Conservation (phyloP, 139 green algal genomes). For the Pycnococcus provasolii region DNA sequence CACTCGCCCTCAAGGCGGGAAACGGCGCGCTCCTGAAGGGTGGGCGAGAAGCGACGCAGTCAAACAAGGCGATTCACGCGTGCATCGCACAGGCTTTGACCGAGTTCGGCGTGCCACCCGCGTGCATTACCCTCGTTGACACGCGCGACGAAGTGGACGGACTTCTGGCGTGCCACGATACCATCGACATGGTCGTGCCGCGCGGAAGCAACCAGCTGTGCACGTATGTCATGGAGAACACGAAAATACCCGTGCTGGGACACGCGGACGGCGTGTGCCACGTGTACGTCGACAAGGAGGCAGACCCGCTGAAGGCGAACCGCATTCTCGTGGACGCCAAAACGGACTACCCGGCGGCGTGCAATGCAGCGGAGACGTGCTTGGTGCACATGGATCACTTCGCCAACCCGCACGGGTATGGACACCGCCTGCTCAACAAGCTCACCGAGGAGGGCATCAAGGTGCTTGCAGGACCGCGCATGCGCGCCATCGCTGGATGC, state of each 20-base stretch:
- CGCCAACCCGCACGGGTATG: conserved; percentile 30
- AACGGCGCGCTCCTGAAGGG: conserved; percentile 93
- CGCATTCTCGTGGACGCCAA: conserved; percentile 75
- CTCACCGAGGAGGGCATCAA: conserved; percentile 51
- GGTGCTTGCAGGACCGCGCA: conserved; percentile 43
- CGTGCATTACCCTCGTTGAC: conserved; percentile 10
- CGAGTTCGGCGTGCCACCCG: not conserved
- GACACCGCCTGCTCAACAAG: conserved; percentile 33
- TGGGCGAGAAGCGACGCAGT: conserved; percentile 82
- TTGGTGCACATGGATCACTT: conserved; percentile 55
- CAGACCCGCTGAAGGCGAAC: conserved; percentile 45
- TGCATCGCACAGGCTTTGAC: conserved; percentile 51
- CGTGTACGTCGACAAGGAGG: conserved; percentile 77
- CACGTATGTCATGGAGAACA: conserved; percentile 76
- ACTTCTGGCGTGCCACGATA: conserved; percentile 29
- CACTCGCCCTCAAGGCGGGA: conserved; percentile 66
- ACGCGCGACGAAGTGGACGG: conserved; percentile 23
- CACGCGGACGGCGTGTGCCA: conserved; percentile 94
- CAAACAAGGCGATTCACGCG: conserved; percentile 60
- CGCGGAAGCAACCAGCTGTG: conserved; percentile 77
- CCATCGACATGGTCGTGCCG: conserved; percentile 96
- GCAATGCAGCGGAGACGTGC: conserved; percentile 94
- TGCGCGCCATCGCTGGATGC: not conserved
- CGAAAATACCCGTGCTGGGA: conserved; percentile 92
- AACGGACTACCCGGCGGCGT: conserved; percentile 93